Evolutionary conservation across 1,284 basidiomycete genomes (phyloP), one percentile per base, ranked within the genome.

Genomic region (Trichosporon sp.): DNA sequence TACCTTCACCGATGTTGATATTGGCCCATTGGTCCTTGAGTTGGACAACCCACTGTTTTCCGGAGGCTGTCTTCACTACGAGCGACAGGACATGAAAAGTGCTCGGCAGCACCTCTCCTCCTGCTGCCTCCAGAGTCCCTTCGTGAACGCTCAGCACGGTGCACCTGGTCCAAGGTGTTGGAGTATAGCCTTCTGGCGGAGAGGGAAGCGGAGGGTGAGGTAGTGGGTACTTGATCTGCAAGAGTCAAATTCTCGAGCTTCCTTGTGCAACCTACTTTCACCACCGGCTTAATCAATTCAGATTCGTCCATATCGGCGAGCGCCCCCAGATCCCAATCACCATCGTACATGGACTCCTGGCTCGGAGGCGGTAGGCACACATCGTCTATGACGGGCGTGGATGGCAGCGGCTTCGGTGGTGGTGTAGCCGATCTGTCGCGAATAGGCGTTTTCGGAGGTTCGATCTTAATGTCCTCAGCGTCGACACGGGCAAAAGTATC

Each of bases 11-110:
- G 11, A 75, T 58, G 0, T 63, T 65, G n/a, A 76, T 33, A 36
- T 78, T 74, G 1, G 71, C 70, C 78, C 77, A 78, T n/a, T 76
- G 69, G 58, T 77, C 78, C 60, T 75, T 77, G 29, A 80, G 71
- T 40, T 78, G 77, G 5, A 78, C 69, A 4, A 75, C 61, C 13
- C 71, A 69, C 9, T 59, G 65, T 0, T 31, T 49, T 1, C 65
- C 68, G 36, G 68, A 59, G 0, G 65, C 64, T 3, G 65, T 44
- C 2, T 65, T 67, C 2, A 74, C 71, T 9, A 74, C 59, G 16
- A 74, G 56, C 0, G 75, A 77, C 76, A 74, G 59, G 16, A 29
- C 32, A 11, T 34, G 19, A 16, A 27, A 16, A 14, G 37, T 3
- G 11, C 11, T 19, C 8, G 36, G 40, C 3, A 9, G 2, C 3